Evolutionary conservation across 441 rosid species (phyloP), one percentile per base, ranked within the genome.

Genomic region (Bruguiera hainesii): DNA sequence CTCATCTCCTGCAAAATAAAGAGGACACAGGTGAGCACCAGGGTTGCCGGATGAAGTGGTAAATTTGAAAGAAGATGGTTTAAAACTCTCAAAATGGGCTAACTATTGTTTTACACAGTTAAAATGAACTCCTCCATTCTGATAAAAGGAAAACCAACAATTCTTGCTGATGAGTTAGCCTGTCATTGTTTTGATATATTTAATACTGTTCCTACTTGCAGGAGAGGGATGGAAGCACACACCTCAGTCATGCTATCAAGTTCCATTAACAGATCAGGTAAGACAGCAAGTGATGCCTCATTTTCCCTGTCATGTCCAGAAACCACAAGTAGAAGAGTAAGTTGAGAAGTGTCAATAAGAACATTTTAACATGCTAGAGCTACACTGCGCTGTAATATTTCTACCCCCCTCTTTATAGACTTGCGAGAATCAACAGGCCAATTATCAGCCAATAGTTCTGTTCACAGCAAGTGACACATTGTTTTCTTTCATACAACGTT

Each of bases 201-300:
- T 33, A 53, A 13, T 23, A 21, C 16, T 20, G 23, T 23, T 53
- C 6, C 28, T 53, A 21, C 58, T 53, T n/a, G 29, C 28, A 23
- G 30, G 64, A 29, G 60, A 53, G 51, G 57, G 30, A 67, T 35
- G 19, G 60, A 70, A 53, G 55, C 56, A 58, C 75, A 67, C 64
- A 89, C 99, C 98, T 92, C 93, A 15, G 75, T 80, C 99, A 95
- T 84, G 18, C 82, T 70, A 70, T 95, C 99, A 71, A 95, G 93
- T 86, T 95, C 99, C 76, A 78, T 68, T 56, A 95, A 73, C 66
- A 95, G 81, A 78, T 90, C 98, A 51, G 99, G 90, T 71, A 95
- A 85, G 75, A 95, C 99, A 75, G 98, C 89, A 75, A 95, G 98
- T 61, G 98, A 95, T 3, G 98, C 99, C 81, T 95, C 99, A 80